These are phyloP conservation scores for Backusella circina DNA, from an alignment of 192 early-diverging fungal species.

Conservation along the genomic window DNA sequence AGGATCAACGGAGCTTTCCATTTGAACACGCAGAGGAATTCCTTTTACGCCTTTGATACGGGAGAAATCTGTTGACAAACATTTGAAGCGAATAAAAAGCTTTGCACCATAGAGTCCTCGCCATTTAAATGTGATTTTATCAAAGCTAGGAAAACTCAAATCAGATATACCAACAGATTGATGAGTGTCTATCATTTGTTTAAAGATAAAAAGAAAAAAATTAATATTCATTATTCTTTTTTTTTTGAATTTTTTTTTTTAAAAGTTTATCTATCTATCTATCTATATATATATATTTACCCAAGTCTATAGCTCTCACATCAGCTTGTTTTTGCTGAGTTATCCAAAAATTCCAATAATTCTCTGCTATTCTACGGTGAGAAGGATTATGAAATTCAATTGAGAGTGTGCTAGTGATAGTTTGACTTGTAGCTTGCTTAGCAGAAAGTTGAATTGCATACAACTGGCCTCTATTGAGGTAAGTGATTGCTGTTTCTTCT, in stretches of 20 bases:
- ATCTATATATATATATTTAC: no score
- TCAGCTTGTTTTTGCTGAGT: slow-evolving; percentile 60
- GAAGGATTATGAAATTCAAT: slow-evolving; percentile 69
- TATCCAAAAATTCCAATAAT: slow-evolving; percentile 74
- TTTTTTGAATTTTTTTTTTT: neutral
- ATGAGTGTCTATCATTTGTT: slow-evolving; percentile 7
- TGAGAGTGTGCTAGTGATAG: slow-evolving; percentile 50
- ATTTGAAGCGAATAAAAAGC: slow-evolving; percentile 65
- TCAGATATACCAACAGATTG: slow-evolving; percentile 21
- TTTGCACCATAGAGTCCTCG: slow-evolving; percentile 56
- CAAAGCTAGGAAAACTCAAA: slow-evolving; percentile 43
- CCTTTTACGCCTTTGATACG: slow-evolving; percentile 76
- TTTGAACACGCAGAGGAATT: slow-evolving; percentile 54
- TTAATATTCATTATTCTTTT: neutral
- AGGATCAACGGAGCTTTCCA: slow-evolving; percentile 15
- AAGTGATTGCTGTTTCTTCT: slow-evolving; percentile 23
- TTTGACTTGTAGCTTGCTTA: slow-evolving; percentile 40
- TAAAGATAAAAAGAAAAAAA: no score
- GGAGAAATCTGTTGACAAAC: slow-evolving; percentile 73
- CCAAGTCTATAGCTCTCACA: slow-evolving; percentile 63
- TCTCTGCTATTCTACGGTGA: slow-evolving; percentile 56
- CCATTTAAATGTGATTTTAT: slow-evolving; percentile 69
- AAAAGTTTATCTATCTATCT: no score
- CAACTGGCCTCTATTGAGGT: slow-evolving; percentile 44
- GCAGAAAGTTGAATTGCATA: slow-evolving; percentile 58